phyloP scores from a whole-genome alignment of 345 rosid species.

The Schrenkiella parvula region DNA sequence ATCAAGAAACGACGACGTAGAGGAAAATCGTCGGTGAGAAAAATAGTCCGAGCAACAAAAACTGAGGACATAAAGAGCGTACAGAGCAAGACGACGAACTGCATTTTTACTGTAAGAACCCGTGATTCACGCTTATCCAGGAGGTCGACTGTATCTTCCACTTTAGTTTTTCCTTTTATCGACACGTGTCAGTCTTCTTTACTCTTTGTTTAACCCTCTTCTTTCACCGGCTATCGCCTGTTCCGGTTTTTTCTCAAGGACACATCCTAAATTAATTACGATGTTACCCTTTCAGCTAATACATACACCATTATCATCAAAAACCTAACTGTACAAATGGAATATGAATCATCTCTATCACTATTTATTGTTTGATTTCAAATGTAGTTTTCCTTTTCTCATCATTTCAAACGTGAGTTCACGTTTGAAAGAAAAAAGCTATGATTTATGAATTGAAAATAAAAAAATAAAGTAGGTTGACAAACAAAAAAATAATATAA shows the following conservation, averaged over 20 bases:
- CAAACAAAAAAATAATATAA: neutral
- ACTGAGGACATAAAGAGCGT: conserved; percentile 20
- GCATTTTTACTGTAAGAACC: conserved; percentile 26
- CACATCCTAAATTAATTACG: conserved; percentile 11
- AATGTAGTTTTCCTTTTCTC: neutral
- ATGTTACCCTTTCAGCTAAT: conserved; percentile 6
- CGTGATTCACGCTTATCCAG: conserved; percentile 33
- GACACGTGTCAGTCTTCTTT: conserved; percentile 17
- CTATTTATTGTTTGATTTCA: conserved; percentile 9
- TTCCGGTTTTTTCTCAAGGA: neutral
- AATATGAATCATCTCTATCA: conserved; percentile 16
- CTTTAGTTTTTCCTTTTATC: neutral
- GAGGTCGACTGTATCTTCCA: neutral
- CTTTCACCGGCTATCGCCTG: conserved; percentile 23
- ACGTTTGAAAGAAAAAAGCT: conserved; percentile 10
- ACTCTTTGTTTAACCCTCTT: neutral
- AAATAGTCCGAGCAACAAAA: conserved; percentile 17
- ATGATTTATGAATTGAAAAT: neutral
- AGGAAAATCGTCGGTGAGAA: conserved; percentile 21
- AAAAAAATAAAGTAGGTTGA: conserved; percentile 6
- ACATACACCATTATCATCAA: neutral
- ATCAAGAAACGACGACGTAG: conserved; percentile 22
- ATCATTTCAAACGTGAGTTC: conserved; percentile 16
- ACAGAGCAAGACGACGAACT: conserved; percentile 34
- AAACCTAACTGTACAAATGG: neutral